Evolutionary conservation across 164 flowering plant species (phyloP).

Genomic region (Houttuynia cordata): DNA sequence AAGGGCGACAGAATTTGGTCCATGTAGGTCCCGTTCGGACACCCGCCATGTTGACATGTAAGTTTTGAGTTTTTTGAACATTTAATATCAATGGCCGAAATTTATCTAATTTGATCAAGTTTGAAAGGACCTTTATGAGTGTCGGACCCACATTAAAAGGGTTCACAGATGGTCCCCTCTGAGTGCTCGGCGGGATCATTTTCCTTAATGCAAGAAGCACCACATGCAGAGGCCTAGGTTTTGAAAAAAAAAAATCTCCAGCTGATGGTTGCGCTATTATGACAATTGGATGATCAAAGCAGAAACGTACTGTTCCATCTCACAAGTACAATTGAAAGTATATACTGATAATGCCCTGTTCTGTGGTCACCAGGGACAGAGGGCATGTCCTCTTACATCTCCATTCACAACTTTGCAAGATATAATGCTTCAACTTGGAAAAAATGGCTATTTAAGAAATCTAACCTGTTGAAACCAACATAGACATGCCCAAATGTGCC

Average conservation of each 20-base stretch:
- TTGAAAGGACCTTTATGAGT: not conserved
- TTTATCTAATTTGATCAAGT: not conserved
- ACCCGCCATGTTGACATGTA: too few relatives aligned
- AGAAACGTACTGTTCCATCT: not conserved
- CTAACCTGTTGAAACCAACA: conserved; percentile 80
- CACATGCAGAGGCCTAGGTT: not conserved
- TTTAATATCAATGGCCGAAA: not conserved
- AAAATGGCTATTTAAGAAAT: not conserved
- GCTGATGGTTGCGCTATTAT: not conserved
- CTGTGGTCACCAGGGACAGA: too few relatives aligned
- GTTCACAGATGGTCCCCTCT: not conserved
- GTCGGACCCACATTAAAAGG: too few relatives aligned
- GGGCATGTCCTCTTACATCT: too few relatives aligned
- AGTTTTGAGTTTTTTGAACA: too few relatives aligned
- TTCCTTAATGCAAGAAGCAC: not conserved
- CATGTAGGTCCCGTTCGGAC: too few relatives aligned
- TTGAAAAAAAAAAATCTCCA: not conserved
- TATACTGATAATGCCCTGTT: not conserved
- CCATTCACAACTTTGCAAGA: not conserved
- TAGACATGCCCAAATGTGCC: conserved; percentile 97
- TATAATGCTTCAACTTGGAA: too few relatives aligned
- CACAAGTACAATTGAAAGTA: not conserved
- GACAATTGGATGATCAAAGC: not conserved
- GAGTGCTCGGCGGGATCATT: not conserved
- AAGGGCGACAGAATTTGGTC: too few relatives aligned